These are phyloP conservation scores for Rhizopogon vulgaris DNA, from an alignment of 768 basidiomycete species.

Conservation along the genomic window DNA sequence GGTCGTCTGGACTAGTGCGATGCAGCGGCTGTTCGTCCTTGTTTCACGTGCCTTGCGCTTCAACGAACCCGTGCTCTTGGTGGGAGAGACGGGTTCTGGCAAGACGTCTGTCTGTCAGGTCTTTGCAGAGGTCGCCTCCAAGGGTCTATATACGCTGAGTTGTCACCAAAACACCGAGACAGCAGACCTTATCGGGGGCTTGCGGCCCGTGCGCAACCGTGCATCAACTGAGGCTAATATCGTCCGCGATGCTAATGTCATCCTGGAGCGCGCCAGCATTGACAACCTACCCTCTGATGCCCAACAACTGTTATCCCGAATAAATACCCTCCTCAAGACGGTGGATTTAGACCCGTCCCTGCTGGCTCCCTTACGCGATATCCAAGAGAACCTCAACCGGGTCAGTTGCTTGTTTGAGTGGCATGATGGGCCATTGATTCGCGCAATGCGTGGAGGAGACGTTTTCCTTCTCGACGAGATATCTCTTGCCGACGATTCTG, in stretches of 20 bases:
- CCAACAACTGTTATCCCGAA: conserved; percentile 21
- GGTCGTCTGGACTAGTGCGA: conserved; percentile 90
- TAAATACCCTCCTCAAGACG: conserved; percentile 14
- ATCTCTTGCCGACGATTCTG: conserved; percentile 95
- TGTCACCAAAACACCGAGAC: conserved; percentile 99
- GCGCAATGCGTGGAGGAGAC: conserved; percentile 82
- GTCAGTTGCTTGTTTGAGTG: conserved; percentile 88
- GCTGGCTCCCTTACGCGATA: conserved; percentile 30
- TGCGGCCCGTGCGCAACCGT: conserved; percentile 83
- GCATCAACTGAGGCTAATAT: conserved; percentile 46
- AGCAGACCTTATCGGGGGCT: conserved; percentile 90
- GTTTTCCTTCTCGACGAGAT: conserved; percentile 94
- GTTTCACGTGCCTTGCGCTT: conserved; percentile 80
- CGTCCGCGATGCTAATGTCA: conserved; percentile 33
- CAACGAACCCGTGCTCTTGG: conserved; percentile 91
- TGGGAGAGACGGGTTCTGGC: conserved; percentile 95
- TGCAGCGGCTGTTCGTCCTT: conserved; percentile 84
- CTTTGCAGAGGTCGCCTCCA: conserved; percentile 60
- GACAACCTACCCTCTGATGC: conserved; percentile 15
- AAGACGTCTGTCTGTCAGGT: conserved; percentile 97
- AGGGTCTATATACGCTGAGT: conserved; percentile 68
- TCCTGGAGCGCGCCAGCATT: conserved; percentile 39
- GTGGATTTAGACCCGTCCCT: conserved; percentile 25
- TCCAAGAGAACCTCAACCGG: conserved; percentile 40
- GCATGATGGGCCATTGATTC: conserved; percentile 93